Percentiles rank a stretch among this genome's conserved stretches.
Conservation (phyloP, 768 basidiomycete species). For the Mrakia frigida region DNA sequence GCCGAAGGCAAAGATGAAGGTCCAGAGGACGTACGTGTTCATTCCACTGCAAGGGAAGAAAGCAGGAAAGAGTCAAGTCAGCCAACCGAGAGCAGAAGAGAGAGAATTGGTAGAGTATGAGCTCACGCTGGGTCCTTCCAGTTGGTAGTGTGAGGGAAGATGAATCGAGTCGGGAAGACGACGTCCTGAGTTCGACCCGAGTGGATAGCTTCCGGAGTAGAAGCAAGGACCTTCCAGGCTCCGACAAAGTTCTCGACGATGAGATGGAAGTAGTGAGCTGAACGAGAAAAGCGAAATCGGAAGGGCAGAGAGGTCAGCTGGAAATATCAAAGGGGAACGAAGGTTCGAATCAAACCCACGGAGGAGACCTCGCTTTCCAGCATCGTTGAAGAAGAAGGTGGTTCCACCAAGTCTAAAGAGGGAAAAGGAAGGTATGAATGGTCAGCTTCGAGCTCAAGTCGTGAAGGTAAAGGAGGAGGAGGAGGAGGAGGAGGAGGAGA, state of each 20-base stretch:
- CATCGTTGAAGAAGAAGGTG: conserved; percentile 31
- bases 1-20: background rate
- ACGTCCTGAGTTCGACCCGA: background rate
- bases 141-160: conserved; percentile 24
- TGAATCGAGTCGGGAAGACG: conserved; percentile 21
- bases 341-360: conserved; percentile 1
- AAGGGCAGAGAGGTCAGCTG: background rate
- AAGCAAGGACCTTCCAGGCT: conserved; percentile 25
- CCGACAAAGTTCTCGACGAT: conserved; percentile 27
- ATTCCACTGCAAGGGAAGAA: conserved; percentile 1
- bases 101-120: background rate
- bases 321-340: background rate
- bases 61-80: background rate
- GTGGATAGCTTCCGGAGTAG: background rate
- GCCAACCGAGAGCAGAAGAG: background rate
- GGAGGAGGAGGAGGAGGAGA: background rate
- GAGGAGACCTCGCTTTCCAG: conserved; percentile 21
- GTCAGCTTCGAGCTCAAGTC: background rate
- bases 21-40: conserved; percentile 4
- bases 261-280: conserved; percentile 32
- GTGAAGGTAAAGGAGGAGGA: background rate
- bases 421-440: background rate
- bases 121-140: conserved; percentile 24
- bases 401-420: conserved; percentile 11
- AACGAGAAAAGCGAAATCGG: too few relatives aligned